Conservation (phyloP, 108 stramenopile genomes). For the Fistulifera pelliculosa region DNA sequence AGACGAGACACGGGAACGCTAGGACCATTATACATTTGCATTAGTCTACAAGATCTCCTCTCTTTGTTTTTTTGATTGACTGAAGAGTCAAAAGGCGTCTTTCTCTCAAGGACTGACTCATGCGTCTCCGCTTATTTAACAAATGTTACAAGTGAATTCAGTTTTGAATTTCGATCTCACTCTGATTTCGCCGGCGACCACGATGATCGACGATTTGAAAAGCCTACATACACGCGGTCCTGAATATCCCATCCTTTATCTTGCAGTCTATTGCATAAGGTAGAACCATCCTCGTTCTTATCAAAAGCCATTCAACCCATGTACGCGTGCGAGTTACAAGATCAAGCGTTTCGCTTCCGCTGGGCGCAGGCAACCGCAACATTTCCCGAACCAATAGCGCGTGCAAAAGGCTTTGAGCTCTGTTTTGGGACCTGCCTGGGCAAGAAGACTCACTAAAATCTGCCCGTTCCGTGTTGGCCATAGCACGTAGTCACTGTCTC, state of each 20-base stretch:
- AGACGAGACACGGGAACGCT: too few species aligned
- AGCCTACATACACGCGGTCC: slow-evolving; percentile 59
- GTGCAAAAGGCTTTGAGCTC: not conserved
- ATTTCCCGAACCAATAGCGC: not conserved
- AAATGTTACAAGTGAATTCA: too few species aligned
- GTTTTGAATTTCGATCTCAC: too few species aligned
- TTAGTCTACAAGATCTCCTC: too few species aligned
- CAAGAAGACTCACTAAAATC: slow-evolving; percentile 2
- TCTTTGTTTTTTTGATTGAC: too few species aligned
- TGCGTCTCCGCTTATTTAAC: too few species aligned
- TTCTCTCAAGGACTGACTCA: too few species aligned
- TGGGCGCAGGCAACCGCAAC: slow-evolving; percentile 7
- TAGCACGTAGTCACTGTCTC: not conserved
- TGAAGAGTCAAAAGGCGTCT: too few species aligned
- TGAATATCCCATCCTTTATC: slow-evolving; percentile 58
- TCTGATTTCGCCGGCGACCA: not conserved
- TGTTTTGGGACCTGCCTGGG: slow-evolving; percentile 2
- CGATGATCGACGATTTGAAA: slow-evolving; percentile 11
- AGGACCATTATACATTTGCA: too few species aligned
- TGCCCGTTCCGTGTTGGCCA: slow-evolving; percentile 1
- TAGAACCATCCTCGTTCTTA: slow-evolving; percentile 6
- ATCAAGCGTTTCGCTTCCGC: slow-evolving; percentile 3
- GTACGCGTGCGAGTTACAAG: not conserved
- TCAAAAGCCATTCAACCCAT: slow-evolving; percentile 10
- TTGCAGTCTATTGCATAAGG: slow-evolving; percentile 16